Conservation (phyloP, 768 basidiomycete genomes). For the Boletus edulis region DNA sequence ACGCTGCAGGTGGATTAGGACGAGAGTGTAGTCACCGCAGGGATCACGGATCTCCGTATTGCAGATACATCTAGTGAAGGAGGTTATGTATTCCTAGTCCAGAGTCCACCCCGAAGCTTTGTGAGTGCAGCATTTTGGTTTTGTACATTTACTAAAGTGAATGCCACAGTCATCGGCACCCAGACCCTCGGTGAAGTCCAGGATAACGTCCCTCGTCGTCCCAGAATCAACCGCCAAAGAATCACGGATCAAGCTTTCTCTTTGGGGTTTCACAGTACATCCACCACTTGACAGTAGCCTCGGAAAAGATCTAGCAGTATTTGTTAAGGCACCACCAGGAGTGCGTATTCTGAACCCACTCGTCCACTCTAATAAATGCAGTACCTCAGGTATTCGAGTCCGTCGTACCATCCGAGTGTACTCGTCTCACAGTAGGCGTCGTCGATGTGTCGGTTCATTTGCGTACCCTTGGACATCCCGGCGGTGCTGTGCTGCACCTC, state of each 20-base stretch:
- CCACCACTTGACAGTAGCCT: slow-evolving; percentile 61
- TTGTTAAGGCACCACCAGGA: slow-evolving; percentile 83
- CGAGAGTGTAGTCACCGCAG: slow-evolving; percentile 64
- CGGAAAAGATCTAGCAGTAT: slow-evolving; percentile 57
- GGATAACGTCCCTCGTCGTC: slow-evolving; percentile 62
- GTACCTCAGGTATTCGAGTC: slow-evolving; percentile 77
- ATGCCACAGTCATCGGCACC: slow-evolving; percentile 40
- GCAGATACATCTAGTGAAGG: slow-evolving; percentile 44
- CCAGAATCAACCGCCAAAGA: slow-evolving; percentile 72
- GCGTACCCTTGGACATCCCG: slow-evolving; percentile 55
- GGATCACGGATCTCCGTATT: slow-evolving; percentile 59
- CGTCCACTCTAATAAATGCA: neutral
- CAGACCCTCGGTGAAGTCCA: slow-evolving; percentile 55
- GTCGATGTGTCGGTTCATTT: slow-evolving; percentile 64
- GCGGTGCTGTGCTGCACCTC: slow-evolving; percentile 65
- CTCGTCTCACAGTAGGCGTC: slow-evolving; percentile 62
- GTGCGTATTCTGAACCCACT: slow-evolving; percentile 45
- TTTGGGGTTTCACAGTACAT: slow-evolving; percentile 64
- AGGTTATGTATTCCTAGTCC: slow-evolving; percentile 41
- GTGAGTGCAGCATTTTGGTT: slow-evolving; percentile 38
- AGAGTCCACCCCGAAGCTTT: slow-evolving; percentile 56
- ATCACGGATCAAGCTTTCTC: slow-evolving; percentile 62
- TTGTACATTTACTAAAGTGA: slow-evolving; percentile 1
- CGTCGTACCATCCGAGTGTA: slow-evolving; percentile 87
- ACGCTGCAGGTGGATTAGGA: slow-evolving; percentile 42